Conservation (phyloP, 2,329 filamentous ascomycete species). For the Aotearoamyces nothofagi region DNA sequence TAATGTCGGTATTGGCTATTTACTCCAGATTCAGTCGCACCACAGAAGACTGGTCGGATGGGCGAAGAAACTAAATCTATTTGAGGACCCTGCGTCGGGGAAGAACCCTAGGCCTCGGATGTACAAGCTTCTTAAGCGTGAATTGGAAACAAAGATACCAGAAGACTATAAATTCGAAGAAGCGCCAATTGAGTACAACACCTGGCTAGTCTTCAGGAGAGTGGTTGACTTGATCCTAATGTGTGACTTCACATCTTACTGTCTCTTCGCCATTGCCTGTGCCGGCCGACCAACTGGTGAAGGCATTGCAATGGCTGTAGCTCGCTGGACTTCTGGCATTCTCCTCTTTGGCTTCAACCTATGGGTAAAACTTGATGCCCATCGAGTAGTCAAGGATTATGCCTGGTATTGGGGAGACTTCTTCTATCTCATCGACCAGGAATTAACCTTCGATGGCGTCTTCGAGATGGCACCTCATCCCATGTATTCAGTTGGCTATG, state of each 20-base stretch:
- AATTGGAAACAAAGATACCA: constrained; percentile 89
- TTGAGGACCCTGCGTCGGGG: constrained; percentile 69
- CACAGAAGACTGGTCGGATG: constrained; percentile 74
- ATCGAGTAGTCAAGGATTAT: constrained; percentile 96
- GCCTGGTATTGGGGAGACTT: constrained; percentile 99
- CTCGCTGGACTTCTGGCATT: constrained; percentile 69
- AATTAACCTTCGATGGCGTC: constrained; percentile 93
- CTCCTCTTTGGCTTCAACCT: constrained; percentile 82
- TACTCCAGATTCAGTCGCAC: constrained; percentile 81
- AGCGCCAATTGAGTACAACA: constrained; percentile 96
- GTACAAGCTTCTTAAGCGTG: constrained; percentile 70
- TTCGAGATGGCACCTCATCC: constrained; percentile 98
- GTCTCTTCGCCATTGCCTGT: constrained; percentile 85
- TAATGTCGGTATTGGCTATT: constrained; percentile 84
- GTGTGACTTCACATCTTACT: constrained; percentile 97
- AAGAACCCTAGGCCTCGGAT: constrained; percentile 70
- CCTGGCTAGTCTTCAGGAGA: constrained; percentile 91
- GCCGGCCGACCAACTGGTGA: constrained; percentile 62
- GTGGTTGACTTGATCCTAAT: constrained; percentile 95
- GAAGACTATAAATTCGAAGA: constrained; percentile 87
- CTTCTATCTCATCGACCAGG: constrained; percentile 96
- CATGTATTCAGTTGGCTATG: constrained; percentile 98
- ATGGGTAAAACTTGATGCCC: constrained; percentile 96
- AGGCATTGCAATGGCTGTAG: constrained; percentile 46
- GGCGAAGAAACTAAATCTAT: constrained; percentile 75